Evolutionary conservation across 805 yeast species (phyloP).

Genomic region (Suhomyces sp.): DNA sequence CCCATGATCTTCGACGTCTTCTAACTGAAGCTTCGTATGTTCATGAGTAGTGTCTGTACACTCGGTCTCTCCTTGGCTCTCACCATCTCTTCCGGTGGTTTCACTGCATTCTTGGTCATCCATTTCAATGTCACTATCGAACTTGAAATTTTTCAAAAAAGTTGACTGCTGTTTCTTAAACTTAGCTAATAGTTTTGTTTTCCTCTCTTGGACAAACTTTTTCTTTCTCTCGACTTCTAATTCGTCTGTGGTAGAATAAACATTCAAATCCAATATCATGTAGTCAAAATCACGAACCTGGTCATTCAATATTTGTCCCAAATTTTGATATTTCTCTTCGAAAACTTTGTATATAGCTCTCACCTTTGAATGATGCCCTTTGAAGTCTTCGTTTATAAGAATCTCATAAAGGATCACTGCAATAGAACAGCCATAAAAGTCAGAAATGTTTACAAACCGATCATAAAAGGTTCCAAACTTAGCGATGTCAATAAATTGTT

Average conservation of each 20-base stretch:
- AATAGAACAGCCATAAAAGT: slow-evolving; percentile 33
- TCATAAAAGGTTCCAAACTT: slow-evolving; percentile 33
- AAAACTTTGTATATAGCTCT: slow-evolving; percentile 49
- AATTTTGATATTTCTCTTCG: slow-evolving; percentile 21
- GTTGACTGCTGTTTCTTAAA: slow-evolving; percentile 75
- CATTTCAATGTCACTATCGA: slow-evolving; percentile 42
- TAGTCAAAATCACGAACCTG: slow-evolving; percentile 26
- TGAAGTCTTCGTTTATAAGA: slow-evolving; percentile 41
- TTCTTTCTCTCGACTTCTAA: slow-evolving; percentile 59
- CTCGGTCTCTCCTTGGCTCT: not conserved
- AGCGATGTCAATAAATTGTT: slow-evolving; percentile 26
- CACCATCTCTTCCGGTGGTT: not conserved
- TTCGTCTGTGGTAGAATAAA: slow-evolving; percentile 15
- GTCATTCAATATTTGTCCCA: slow-evolving; percentile 18
- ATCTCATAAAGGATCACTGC: slow-evolving; percentile 38
- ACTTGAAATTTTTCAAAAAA: slow-evolving; percentile 58
- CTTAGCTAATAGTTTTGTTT: slow-evolving; percentile 69
- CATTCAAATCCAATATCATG: slow-evolving; percentile 18
- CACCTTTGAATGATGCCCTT: slow-evolving; percentile 52
- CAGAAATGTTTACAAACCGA: slow-evolving; percentile 30
- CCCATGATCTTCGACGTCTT: slow-evolving; percentile 20
- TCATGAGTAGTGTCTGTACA: not conserved
- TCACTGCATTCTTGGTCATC: slow-evolving; percentile 31
- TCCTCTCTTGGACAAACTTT: slow-evolving; percentile 66
- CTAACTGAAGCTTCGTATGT: not conserved